phyloP scores from a whole-genome alignment of 805 yeast genomes.

The Crinitomyces ghanaensis region DNA sequence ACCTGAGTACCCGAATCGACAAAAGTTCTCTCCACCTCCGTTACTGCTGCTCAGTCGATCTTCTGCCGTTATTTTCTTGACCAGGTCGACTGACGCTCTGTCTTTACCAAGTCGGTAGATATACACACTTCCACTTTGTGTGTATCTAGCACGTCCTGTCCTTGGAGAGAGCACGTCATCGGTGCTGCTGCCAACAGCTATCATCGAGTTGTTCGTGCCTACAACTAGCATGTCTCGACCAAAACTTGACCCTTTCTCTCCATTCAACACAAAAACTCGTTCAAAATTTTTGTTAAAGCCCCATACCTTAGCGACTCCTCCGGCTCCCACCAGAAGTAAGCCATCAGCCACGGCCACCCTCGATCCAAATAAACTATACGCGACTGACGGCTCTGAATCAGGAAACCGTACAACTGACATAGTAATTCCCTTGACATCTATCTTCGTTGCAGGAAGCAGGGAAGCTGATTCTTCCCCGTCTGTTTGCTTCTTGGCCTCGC shows the following conservation, averaged over 20 bases:
- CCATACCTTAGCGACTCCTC: conserved; percentile 30
- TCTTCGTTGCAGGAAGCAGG: conserved; percentile 4
- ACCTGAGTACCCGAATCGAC: conserved; percentile 28
- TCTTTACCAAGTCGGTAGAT: conserved; percentile 23
- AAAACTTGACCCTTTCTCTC: conserved; percentile 13
- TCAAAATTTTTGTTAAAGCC: conserved; percentile 23
- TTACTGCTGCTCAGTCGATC: conserved; percentile 9
- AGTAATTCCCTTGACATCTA: conserved; percentile 9
- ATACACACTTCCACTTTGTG: conserved; percentile 34
- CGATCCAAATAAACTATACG: conserved; percentile 35
- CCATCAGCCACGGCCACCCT: conserved; percentile 18
- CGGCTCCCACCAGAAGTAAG: conserved; percentile 28
- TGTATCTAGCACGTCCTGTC: conserved; percentile 15
- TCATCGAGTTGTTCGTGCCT: conserved; percentile 15
- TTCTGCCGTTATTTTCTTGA: conserved; percentile 6
- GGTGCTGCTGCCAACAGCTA: conserved; percentile 26
- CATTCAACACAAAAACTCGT: conserved; percentile 12
- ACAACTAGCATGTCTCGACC: conserved; percentile 21
- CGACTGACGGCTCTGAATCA: conserved; percentile 11
- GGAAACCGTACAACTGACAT: conserved; percentile 9
- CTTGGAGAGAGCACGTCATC: conserved; percentile 17
- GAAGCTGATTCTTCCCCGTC: too few relatives aligned
- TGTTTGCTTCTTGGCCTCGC: too few relatives aligned
- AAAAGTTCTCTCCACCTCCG: conserved; percentile 15
- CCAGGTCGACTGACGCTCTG: conserved; percentile 9